phyloP scores from a whole-genome alignment of 2,329 filamentous ascomycete species.

The Colletotrichum liriopes region DNA sequence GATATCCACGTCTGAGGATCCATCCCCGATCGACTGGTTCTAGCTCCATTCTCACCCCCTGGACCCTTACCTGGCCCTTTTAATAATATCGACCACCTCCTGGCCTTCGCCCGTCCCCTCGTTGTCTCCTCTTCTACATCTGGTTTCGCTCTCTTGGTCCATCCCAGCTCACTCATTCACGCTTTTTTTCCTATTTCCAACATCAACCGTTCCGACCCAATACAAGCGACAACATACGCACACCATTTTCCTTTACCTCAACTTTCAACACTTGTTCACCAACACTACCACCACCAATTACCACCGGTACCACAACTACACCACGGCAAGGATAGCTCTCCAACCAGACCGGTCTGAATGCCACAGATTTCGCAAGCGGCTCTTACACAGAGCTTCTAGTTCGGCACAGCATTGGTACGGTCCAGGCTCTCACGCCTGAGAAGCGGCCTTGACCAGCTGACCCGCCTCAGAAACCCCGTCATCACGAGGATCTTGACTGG shows the following conservation, averaged over 20 bases:
- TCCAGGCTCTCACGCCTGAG: conserved; percentile 44
- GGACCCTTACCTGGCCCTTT: conserved; percentile 46
- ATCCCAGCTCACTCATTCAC: conserved; percentile 39
- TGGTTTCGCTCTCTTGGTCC: conserved; percentile 45
- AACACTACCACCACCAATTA: conserved; percentile 8
- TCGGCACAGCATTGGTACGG: conserved; percentile 47
- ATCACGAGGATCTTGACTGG: conserved; percentile 43
- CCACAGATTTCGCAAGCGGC: conserved; percentile 52
- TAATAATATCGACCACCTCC: conserved; percentile 46
- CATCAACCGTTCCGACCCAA: conserved; percentile 35
- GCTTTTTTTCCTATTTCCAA: conserved; percentile 41
- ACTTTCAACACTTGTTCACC: conserved; percentile 24
- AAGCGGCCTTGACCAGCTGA: conserved; percentile 43
- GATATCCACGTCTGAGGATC: conserved; percentile 42
- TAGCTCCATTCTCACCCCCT: conserved; percentile 43
- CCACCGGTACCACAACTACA: conserved; percentile 6
- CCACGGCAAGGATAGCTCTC: conserved; percentile 1
- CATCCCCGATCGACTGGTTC: conserved; percentile 46
- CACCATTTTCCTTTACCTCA: conserved; percentile 27
- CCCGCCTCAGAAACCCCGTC: conserved; percentile 40
- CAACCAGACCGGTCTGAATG: conserved; percentile 52
- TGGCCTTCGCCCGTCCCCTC: conserved; percentile 48
- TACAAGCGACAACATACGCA: conserved; percentile 34
- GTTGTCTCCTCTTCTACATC: conserved; percentile 45
- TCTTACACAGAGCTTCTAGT: conserved; percentile 56